Evolutionary conservation across 2,329 filamentous ascomycete genomes (phyloP).

Genomic region (Gaeumannomyces tritici): DNA sequence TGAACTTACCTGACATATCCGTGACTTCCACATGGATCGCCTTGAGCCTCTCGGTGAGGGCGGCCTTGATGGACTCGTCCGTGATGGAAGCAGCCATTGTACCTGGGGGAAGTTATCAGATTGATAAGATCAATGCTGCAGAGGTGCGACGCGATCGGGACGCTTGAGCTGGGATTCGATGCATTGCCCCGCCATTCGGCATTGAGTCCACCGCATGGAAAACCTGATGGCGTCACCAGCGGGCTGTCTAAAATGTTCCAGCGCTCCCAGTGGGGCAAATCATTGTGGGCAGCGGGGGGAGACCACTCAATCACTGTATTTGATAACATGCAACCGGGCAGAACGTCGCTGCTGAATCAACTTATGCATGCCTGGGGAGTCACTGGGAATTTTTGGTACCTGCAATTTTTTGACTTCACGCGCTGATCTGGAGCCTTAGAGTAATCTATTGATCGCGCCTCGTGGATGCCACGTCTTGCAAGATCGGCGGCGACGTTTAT

Average conservation of each 20-base stretch:
- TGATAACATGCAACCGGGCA: too few species aligned
- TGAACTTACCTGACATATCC: constrained; percentile 74
- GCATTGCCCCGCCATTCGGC: not conserved
- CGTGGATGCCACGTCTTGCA: not conserved
- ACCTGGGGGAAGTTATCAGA: constrained; percentile 7
- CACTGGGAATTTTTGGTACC: too few species aligned
- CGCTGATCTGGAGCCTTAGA: not conserved
- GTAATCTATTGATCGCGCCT: not conserved
- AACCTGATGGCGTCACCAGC: not conserved
- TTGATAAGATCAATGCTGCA: constrained; percentile 8
- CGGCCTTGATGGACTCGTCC: constrained; percentile 58
- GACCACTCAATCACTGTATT: too few species aligned
- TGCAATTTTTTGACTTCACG: not conserved
- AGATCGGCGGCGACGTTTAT: not conserved
- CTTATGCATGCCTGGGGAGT: too few species aligned
- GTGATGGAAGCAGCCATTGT: constrained; percentile 56
- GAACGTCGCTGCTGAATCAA: not conserved
- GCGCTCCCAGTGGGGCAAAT: not conserved
- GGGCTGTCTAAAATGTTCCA: too few species aligned
- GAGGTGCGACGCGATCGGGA: not conserved
- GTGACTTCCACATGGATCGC: constrained; percentile 79
- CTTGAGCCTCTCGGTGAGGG: constrained; percentile 59
- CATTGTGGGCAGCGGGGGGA: not conserved
- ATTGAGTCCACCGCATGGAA: too few species aligned
- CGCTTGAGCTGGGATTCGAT: not conserved